A percentile compares a stretch with the other conserved stretches of the same genome.
phyloP scores from a whole-genome alignment of 129 eudicot species.

The Erigeron canadensis region DNA sequence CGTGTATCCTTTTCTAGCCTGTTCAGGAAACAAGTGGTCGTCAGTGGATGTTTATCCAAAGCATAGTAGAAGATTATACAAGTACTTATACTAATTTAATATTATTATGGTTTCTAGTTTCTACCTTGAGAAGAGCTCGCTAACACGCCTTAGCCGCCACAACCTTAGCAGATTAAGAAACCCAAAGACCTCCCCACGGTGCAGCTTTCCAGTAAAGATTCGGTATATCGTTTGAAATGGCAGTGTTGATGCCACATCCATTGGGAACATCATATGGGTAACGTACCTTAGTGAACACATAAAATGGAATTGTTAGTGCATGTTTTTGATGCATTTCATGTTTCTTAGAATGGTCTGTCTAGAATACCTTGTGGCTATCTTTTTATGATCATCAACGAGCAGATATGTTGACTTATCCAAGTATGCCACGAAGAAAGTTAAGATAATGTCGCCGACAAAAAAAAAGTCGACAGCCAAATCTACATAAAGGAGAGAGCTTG shows the following conservation, averaged over 20 bases:
- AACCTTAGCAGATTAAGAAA: slow-evolving; percentile 71
- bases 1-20: slow-evolving; percentile 78
- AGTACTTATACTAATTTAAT: background rate
- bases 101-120: slow-evolving; percentile 6
- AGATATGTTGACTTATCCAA: slow-evolving; percentile 68
- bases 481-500: slow-evolving; percentile 48
- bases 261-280: slow-evolving; percentile 57
- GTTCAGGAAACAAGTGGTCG: slow-evolving; percentile 13
- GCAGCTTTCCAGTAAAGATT: slow-evolving; percentile 41
- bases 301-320: background rate
- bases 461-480: slow-evolving; percentile 68
- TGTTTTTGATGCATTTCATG: background rate
- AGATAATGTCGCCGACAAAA: slow-evolving; percentile 57
- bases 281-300: slow-evolving; percentile 40
- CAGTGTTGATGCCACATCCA: slow-evolving; percentile 70
- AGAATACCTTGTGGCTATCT: slow-evolving; percentile 55
- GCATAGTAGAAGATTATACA: background rate
- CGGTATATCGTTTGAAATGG: slow-evolving; percentile 63
- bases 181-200: slow-evolving; percentile 53
- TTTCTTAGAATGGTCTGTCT: background rate
- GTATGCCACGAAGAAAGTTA: slow-evolving; percentile 78
- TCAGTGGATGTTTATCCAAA: background rate
- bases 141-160: slow-evolving; percentile 77
- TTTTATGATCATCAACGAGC: slow-evolving; percentile 56
- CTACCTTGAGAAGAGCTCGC: slow-evolving; percentile 67